phyloP scores from a whole-genome alignment of 2,329 filamentous ascomycete genomes.

The Shiraia bambusicola region DNA sequence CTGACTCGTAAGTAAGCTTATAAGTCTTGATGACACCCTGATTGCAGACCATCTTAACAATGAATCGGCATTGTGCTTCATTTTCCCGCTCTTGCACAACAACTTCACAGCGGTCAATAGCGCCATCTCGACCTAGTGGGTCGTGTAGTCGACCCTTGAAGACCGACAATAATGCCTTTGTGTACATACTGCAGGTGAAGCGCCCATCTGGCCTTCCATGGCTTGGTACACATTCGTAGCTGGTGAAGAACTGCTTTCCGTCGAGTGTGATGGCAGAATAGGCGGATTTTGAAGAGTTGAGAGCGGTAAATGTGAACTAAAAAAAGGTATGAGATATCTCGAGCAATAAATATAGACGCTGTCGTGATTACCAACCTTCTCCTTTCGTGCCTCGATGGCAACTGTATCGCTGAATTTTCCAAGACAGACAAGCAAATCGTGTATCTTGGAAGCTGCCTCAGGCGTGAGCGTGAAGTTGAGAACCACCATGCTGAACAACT shows the following conservation, averaged over 20 bases:
- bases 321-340: slow-evolving; percentile 17
- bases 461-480: slow-evolving; percentile 73
- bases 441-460: slow-evolving; percentile 68
- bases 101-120: slow-evolving; percentile 74
- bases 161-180: slow-evolving; percentile 67
- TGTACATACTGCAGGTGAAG: slow-evolving; percentile 76
- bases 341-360: too few species aligned
- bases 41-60: slow-evolving; percentile 71
- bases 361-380: slow-evolving; percentile 57
- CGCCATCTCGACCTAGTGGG: slow-evolving; percentile 65
- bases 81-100: slow-evolving; percentile 70
- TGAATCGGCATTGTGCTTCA: slow-evolving; percentile 68
- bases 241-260: slow-evolving; percentile 68
- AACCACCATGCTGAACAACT: slow-evolving; percentile 43
- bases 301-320: slow-evolving; percentile 68
- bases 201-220: slow-evolving; percentile 45
- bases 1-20: slow-evolving; percentile 71
- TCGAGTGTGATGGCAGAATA: slow-evolving; percentile 73
- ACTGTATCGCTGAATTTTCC: slow-evolving; percentile 80
- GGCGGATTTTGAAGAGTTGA: slow-evolving; percentile 79
- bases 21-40: slow-evolving; percentile 79
- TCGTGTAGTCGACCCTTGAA: slow-evolving; percentile 70
- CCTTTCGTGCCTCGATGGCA: slow-evolving; percentile 69
- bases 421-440: slow-evolving; percentile 73
- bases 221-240: slow-evolving; percentile 63